Evolutionary conservation across 257 asterid species (phyloP).

Genomic region (Ballota nigra): DNA sequence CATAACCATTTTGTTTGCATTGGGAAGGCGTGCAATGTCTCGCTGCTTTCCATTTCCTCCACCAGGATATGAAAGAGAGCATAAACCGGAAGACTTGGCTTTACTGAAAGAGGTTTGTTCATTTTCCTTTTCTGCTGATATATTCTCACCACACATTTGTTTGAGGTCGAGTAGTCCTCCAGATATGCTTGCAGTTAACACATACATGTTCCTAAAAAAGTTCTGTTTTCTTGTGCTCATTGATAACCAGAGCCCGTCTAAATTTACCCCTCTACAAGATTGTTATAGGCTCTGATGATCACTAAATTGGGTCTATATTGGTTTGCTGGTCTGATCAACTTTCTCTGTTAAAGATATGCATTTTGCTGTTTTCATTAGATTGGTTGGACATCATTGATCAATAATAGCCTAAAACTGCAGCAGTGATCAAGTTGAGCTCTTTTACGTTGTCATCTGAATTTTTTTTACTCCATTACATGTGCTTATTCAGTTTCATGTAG

Average conservation of each 20-base stretch:
- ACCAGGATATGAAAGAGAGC: conserved; percentile 84
- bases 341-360: background rate
- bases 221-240: conserved; percentile 6
- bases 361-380: background rate
- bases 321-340: background rate
- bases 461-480: background rate
- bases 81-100: conserved; percentile 57
- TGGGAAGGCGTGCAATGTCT: conserved; percentile 71
- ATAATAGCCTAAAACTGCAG: background rate
- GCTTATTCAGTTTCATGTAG: background rate
- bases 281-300: background rate
- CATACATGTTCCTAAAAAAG: background rate
- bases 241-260: background rate
- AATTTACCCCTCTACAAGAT: background rate
- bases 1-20: conserved; percentile 24
- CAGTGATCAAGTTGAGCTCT: background rate
- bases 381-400: background rate
- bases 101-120: conserved; percentile 64
- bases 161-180: background rate
- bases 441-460: background rate
- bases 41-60: conserved; percentile 98
- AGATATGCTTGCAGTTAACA: conserved; percentile 1
- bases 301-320: background rate
- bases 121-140: conserved; percentile 6
- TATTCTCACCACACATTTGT: background rate